Conservation (phyloP, 257 asterid genomes). For the Forsythia viridissima region DNA sequence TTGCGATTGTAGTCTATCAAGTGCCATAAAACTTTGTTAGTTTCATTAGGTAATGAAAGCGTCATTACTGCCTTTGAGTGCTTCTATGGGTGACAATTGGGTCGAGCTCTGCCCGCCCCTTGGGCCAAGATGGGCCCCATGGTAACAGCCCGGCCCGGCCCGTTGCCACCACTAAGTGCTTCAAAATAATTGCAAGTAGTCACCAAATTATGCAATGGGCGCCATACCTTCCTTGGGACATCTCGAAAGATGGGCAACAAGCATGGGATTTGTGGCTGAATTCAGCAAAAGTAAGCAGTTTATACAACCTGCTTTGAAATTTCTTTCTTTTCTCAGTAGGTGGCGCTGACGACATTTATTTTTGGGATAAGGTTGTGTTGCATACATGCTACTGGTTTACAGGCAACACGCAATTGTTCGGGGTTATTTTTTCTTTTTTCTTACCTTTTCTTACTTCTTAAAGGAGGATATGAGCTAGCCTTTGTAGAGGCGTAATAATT, state of each 20-base stretch:
- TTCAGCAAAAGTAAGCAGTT: background rate
- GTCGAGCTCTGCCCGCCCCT: too few relatives aligned
- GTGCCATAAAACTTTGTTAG: background rate
- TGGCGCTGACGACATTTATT: background rate
- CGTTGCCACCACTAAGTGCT: background rate
- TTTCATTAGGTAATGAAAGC: background rate
- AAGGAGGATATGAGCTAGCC: background rate
- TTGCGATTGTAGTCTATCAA: background rate
- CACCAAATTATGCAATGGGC: background rate
- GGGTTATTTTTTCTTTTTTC: constrained; percentile 3
- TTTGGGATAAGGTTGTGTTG: background rate
- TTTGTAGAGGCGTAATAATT: background rate
- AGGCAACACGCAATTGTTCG: constrained; percentile 1
- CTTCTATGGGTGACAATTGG: background rate
- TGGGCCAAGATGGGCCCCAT: too few relatives aligned
- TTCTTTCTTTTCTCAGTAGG: background rate
- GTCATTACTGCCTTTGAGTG: background rate
- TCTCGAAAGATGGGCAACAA: background rate
- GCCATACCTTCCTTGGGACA: background rate
- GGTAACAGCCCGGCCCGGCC: too few relatives aligned
- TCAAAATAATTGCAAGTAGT: background rate
- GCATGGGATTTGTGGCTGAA: background rate
- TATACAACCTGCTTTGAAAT: background rate
- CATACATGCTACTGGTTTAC: background rate
- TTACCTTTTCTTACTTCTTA: constrained; percentile 15